phyloP scores from a whole-genome alignment of 768 basidiomycete species.

The Boletus subcaerulescens region DNA sequence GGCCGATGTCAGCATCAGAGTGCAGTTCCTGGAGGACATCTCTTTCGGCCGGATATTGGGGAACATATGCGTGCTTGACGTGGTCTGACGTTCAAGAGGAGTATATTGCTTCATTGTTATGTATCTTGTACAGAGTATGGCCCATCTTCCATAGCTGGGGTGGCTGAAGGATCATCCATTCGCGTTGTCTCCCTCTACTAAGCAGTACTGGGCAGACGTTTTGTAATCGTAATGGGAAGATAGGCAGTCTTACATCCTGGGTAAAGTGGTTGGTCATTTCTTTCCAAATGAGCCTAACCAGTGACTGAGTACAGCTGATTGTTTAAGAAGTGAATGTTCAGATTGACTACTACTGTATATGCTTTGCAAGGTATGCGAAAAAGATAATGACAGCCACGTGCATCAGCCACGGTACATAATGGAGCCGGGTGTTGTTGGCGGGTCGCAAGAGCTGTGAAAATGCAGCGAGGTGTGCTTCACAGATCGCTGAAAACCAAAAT shows the following conservation, averaged over 20 bases:
- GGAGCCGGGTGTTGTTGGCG: background rate
- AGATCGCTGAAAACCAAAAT: constrained; percentile 88
- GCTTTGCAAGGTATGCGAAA: background rate
- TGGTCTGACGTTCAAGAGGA: background rate
- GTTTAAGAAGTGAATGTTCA: no score
- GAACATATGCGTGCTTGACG: background rate
- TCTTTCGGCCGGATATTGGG: background rate
- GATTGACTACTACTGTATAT: background rate
- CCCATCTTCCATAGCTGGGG: no score
- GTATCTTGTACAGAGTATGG: no score
- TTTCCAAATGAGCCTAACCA: no score
- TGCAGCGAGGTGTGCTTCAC: constrained; percentile 54
- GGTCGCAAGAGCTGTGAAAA: constrained; percentile 29
- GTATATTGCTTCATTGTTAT: background rate
- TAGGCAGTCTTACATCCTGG: no score
- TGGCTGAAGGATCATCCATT: no score
- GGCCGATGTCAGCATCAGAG: background rate
- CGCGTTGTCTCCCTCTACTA: no score
- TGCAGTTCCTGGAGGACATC: background rate
- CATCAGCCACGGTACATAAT: background rate
- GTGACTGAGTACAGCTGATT: no score
- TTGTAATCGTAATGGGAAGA: no score
- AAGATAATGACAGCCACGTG: background rate
- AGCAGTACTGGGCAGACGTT: no score
- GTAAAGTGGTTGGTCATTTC: no score